These are phyloP conservation scores for Suillus subluteus DNA, from an alignment of 768 basidiomycete genomes.

Conservation along the genomic window DNA sequence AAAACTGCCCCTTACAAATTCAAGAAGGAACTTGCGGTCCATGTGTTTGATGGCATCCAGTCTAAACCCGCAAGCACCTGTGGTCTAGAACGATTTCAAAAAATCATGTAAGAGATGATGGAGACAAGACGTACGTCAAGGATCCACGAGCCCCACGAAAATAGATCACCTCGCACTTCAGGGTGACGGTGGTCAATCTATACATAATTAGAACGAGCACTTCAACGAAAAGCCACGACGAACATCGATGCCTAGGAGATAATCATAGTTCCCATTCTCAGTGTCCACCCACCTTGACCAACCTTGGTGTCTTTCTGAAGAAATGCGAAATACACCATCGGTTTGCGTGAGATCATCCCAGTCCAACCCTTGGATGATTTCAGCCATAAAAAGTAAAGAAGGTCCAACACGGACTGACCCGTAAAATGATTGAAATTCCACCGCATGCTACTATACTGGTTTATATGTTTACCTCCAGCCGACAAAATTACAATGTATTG, in stretches of 20 bases:
- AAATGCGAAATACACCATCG: conserved; percentile 73
- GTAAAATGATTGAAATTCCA: conserved; percentile 85
- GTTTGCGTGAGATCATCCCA: conserved; percentile 74
- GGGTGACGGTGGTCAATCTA: conserved; percentile 87
- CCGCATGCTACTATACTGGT: conserved; percentile 67
- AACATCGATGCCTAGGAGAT: conserved; percentile 76
- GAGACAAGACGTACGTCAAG: conserved; percentile 46
- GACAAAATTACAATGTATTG: conserved; percentile 19
- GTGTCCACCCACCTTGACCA: conserved; percentile 84
- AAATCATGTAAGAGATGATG: conserved; percentile 4
- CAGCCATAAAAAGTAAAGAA: background rate
- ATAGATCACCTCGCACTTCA: conserved; percentile 73
- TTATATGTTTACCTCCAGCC: background rate
- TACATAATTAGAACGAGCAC: conserved; percentile 9
- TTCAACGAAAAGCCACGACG: conserved; percentile 23
- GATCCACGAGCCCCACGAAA: conserved; percentile 81
- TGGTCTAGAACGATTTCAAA: conserved; percentile 49
- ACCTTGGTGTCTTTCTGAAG: conserved; percentile 64
- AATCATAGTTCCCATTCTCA: conserved; percentile 90
- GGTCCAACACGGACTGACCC: conserved; percentile 44
- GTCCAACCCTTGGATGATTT: conserved; percentile 63
- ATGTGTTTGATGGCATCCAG: conserved; percentile 94
- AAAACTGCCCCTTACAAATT: conserved; percentile 55
- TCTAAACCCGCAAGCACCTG: conserved; percentile 74
- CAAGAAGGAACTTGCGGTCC: conserved; percentile 66